Conservation (phyloP, 2,329 filamentous ascomycete species). For the Blumeriella jaapii region DNA sequence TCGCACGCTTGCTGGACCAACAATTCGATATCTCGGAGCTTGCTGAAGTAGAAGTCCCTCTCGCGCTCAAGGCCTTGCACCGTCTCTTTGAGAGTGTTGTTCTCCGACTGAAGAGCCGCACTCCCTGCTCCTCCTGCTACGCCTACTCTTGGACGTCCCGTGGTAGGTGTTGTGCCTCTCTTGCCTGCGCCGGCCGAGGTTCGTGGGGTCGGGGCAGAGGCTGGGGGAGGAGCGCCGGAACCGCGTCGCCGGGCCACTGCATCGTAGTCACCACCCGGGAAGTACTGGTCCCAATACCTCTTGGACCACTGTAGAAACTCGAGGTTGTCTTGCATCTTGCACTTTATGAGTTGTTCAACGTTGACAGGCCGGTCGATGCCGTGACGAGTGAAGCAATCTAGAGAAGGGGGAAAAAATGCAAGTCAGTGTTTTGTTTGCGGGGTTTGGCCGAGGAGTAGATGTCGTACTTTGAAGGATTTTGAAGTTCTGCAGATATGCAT, state of each 20-base stretch:
- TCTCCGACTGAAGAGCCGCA: constrained; percentile 72
- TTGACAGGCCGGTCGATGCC: constrained; percentile 81
- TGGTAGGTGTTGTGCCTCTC: constrained; percentile 31
- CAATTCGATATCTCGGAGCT: constrained; percentile 92
- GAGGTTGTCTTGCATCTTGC: constrained; percentile 99
- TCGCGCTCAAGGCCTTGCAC: constrained; percentile 92
- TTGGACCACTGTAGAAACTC: constrained; percentile 98
- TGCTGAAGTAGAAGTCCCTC: constrained; percentile 98
- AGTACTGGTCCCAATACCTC: constrained; percentile 96
- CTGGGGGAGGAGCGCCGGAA: constrained; percentile 44
- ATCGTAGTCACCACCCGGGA: constrained; percentile 94
- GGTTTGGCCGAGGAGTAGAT: constrained; percentile 6
- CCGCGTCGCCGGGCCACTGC: constrained; percentile 77
- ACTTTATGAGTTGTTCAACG: constrained; percentile 83
- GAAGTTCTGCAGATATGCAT: constrained; percentile 97
- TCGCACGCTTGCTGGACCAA: constrained; percentile 89
- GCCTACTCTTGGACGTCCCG: constrained; percentile 33
- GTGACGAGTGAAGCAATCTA: constrained; percentile 78
- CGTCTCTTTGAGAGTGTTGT: constrained; percentile 82
- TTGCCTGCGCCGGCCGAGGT: constrained; percentile 36
- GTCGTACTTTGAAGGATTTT: constrained; percentile 81
- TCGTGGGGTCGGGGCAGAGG: constrained; percentile 37
- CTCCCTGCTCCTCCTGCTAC: constrained; percentile 44
- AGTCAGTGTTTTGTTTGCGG: constrained; percentile 6
- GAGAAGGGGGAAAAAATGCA: constrained; percentile 1